Evolutionary conservation across 805 yeast genomes (phyloP), one percentile per base, ranked within the genome.

Genomic region (Candida alai): DNA sequence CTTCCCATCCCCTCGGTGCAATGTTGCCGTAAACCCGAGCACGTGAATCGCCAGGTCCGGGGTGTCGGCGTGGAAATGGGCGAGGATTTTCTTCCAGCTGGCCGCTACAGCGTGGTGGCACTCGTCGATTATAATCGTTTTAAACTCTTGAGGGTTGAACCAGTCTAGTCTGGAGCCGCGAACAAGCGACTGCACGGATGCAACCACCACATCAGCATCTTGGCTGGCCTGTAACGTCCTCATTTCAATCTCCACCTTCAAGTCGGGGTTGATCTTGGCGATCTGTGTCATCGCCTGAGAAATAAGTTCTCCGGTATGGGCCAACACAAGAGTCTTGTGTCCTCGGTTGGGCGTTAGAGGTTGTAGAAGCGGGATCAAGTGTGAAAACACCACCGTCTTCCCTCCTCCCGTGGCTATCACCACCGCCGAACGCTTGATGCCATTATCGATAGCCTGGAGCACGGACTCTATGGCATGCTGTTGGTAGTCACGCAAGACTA

Each of bases 361-460:
- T 26, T 49, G 40, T 5, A 76, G 54, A 25, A 60, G 49, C 0
- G 75, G 70, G 3, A 83, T 72, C 26, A 82, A 44, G 42, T 72
- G 72, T 0, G 84, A 56, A 51, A 86, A 83, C 1, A 85, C 78
- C 9, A 87, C 86, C 0, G 97, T 89, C 48, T 89, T 89, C 4
- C 97, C 97, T 9, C 95, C 93, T 0, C 97, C 97, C 0, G 97
- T 90, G 10, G 96, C 95, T 24, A 89, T 56, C 19, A 87, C 82
- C 2, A 87, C 88, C 0, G 90, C 96, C 0, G 87, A 73, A 30
- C 93, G 64, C 13, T 68, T 56, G 2, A 56, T 45, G 1, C 80
- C 79, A 2, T 45, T 19, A 0, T 57, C 47, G 2, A 82, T 51
- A 0, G 85, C 70, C 0, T 55, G 44, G 1, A 77, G 45, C 21